Percentiles rank a stretch among this genome's conserved stretches.
These are phyloP conservation scores for Cydonia oblonga DNA, from an alignment of 331 rosid species.

Conservation along the genomic window DNA sequence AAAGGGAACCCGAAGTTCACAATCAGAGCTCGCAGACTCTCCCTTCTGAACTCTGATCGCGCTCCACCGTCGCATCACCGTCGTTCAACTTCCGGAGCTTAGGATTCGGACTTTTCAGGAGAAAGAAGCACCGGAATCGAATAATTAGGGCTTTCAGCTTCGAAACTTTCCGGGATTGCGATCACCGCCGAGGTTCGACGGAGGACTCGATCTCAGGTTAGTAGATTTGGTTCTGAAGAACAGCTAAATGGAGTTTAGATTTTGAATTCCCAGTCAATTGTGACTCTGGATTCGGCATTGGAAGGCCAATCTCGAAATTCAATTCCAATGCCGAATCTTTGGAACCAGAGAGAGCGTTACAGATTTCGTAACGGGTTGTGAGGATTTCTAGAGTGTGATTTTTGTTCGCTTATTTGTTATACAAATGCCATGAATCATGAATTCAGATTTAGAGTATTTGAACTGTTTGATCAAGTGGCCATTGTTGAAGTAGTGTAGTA, in stretches of 20 bases:
- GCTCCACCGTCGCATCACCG: not conserved
- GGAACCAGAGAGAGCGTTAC: not conserved
- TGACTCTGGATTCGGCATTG: not conserved
- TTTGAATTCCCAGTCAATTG: not conserved
- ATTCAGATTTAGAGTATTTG: not conserved
- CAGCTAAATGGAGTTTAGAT: not conserved
- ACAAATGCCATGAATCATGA: not conserved
- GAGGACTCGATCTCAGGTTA: slow-evolving; percentile 3
- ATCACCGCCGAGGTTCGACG: not conserved
- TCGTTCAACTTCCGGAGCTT: not conserved
- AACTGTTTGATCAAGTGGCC: not conserved
- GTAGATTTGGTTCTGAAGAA: not conserved
- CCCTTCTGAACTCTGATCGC: not conserved
- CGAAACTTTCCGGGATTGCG: not conserved
- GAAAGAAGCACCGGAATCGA: not conserved
- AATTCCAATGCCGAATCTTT: not conserved
- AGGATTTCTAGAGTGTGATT: not conserved
- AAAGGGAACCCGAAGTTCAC: not conserved
- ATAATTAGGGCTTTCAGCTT: not conserved
- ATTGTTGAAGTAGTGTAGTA: not conserved
- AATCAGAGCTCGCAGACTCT: not conserved
- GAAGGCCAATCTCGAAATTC: not conserved
- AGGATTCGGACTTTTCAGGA: not conserved
- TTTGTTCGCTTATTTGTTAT: not conserved
- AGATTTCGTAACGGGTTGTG: not conserved